Evolutionary conservation across 2,329 filamentous ascomycete genomes (phyloP), one percentile per base, ranked within the genome.

Genomic region (Penicillium aurantiogriseum): DNA sequence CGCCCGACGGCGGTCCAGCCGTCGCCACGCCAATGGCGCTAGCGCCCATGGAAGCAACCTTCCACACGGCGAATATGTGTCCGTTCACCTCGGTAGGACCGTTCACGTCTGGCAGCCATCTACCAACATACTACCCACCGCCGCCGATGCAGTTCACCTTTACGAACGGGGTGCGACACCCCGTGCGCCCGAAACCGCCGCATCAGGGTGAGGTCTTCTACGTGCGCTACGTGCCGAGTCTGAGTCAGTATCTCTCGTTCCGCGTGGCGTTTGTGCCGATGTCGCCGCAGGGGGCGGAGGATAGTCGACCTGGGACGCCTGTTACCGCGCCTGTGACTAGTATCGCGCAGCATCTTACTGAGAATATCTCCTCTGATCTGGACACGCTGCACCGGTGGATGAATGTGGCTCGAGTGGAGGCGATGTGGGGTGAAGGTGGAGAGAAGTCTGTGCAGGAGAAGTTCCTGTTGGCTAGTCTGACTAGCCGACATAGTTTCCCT

Each of bases 141-240:
- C 81, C 88, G 2, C 91, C 94, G 1, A 77, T 91, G 9, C 90
- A 93, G 65, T 97, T 93, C 71, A 88, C 84, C 4, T 86, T 89
- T 60, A 92, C 90, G 2, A 86, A 91, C 70, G 84, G 88, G 58
- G 80, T 92, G 45, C 88, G 92, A 0, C 94, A 99, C 70, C 94
- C 94, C 0, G 79, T 95, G 42, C 86, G 94, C 0, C 89, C 91
- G 1, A 96, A 95, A 71, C 92, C 93, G 0, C 91, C 92, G 1
- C 87, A 90, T 3, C 92, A 96, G 81, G 92, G 92, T 15, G 91
- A 97, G 68, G 86, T 90, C 0, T 93, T 99, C 68, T 99, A 99
- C 73, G 88, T 87, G 0, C 88, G 94, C 53, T 96, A 88, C 71
- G 81, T 97, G 17, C 91, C 91, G 0, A 93, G 88, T 46, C 79